Evolutionary conservation across 2,329 filamentous ascomycete species (phyloP).

Genomic region (Monosporascus sp.): DNA sequence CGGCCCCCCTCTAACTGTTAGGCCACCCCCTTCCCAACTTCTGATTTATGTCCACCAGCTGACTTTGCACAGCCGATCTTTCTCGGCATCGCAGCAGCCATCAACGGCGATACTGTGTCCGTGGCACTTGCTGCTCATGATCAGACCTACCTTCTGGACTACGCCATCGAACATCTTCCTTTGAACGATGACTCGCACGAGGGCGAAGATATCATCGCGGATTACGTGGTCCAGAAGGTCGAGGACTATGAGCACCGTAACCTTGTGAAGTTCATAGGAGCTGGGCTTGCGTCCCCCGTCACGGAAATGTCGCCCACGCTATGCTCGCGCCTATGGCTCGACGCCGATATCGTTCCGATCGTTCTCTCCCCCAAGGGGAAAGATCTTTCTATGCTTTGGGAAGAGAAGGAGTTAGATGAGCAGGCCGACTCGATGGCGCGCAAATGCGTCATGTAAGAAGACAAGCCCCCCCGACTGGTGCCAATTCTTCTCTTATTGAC

Average conservation of each 20-base stretch:
- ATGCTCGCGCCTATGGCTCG: slow-evolving; percentile 67
- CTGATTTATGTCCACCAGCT: neutral
- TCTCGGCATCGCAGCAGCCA: slow-evolving; percentile 55
- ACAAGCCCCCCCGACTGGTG: neutral
- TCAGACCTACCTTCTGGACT: slow-evolving; percentile 69
- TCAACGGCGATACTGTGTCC: slow-evolving; percentile 45
- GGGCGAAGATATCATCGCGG: slow-evolving; percentile 45
- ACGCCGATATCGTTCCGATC: slow-evolving; percentile 71
- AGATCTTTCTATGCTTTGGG: slow-evolving; percentile 35
- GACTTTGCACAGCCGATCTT: slow-evolving; percentile 47
- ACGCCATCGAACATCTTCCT: slow-evolving; percentile 55
- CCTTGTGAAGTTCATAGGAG: slow-evolving; percentile 68
- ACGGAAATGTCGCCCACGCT: slow-evolving; percentile 57
- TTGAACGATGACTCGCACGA: slow-evolving; percentile 33
- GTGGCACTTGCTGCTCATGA: slow-evolving; percentile 69
- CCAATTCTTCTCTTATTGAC: neutral
- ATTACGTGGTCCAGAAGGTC: slow-evolving; percentile 55
- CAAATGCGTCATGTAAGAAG: slow-evolving; percentile 66
- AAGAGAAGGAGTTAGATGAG: slow-evolving; percentile 63
- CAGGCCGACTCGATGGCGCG: slow-evolving; percentile 77
- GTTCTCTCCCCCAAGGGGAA: slow-evolving; percentile 48
- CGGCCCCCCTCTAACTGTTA: neutral
- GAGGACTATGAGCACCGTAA: slow-evolving; percentile 58
- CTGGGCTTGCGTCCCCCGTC: slow-evolving; percentile 60
- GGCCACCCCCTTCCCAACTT: neutral